Evolutionary conservation across 73 alveolate genomes (phyloP).

Genomic region (Paramecium bursaria): DNA sequence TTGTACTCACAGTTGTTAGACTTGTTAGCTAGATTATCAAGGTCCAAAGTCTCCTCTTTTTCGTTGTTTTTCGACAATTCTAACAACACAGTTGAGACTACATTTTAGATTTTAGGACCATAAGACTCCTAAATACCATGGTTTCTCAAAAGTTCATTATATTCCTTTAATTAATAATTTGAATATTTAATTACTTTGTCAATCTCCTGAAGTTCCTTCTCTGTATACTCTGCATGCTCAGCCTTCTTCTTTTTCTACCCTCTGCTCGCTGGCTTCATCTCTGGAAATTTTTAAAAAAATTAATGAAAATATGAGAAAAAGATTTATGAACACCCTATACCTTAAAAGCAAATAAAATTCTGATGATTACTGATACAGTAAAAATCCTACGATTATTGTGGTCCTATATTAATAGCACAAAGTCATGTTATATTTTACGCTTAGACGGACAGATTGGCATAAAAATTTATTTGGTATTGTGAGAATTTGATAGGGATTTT

Average conservation of each 20-base stretch:
- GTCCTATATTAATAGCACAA: no score
- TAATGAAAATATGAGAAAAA: slow-evolving; percentile 28
- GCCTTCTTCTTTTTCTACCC: slow-evolving; percentile 30
- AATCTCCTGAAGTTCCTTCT: slow-evolving; percentile 16
- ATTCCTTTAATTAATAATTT: slow-evolving; percentile 49
- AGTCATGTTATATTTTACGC: no score
- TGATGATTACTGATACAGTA: slow-evolving; percentile 50
- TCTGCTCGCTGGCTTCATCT: slow-evolving; percentile 36
- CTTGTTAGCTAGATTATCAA: slow-evolving; percentile 39
- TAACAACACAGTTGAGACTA: slow-evolving; percentile 29
- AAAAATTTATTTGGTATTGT: no score
- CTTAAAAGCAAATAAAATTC: not conserved
- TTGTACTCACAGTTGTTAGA: slow-evolving; percentile 54
- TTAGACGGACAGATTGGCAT: no score
- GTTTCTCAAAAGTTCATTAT: not conserved
- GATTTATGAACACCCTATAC: slow-evolving; percentile 29
- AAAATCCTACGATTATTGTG: no score
- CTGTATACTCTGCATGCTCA: slow-evolving; percentile 19
- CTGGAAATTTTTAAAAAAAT: slow-evolving; percentile 20
- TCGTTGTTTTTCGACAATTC: slow-evolving; percentile 22
- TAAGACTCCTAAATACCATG: slow-evolving; percentile 49
- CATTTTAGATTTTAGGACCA: slow-evolving; percentile 72
- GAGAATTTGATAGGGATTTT: no score
- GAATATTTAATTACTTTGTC: not conserved
- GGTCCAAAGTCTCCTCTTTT: slow-evolving; percentile 7